These are phyloP conservation scores for Canavalia ensiformis DNA, from an alignment of 306 rosid species.

Conservation along the genomic window DNA sequence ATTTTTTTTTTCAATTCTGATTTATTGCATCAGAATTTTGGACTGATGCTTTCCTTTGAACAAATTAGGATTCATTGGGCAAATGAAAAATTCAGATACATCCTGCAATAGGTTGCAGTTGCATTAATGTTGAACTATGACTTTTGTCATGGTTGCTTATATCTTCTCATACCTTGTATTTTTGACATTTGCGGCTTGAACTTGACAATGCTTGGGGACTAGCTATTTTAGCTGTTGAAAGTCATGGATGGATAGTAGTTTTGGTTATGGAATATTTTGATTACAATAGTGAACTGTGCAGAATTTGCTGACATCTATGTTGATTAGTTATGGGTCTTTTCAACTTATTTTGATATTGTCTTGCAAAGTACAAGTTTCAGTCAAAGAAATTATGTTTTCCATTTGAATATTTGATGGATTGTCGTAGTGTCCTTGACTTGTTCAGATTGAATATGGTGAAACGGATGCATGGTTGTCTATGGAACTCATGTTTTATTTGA, in stretches of 20 bases:
- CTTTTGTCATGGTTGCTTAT: constrained; percentile 1
- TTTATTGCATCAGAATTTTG: constrained; percentile 17
- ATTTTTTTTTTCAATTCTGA: constrained; percentile 5
- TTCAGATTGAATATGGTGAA: constrained; percentile 94
- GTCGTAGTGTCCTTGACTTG: constrained; percentile 45
- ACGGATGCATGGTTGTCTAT: constrained; percentile 98
- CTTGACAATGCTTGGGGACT: constrained; percentile 23
- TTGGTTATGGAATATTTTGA: background rate
- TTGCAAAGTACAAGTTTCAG: constrained; percentile 30
- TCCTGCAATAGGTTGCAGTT: constrained; percentile 22
- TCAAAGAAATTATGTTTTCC: constrained; percentile 12
- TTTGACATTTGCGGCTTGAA: constrained; percentile 10
- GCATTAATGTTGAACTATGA: background rate
- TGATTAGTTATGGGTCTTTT: background rate
- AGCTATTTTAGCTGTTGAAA: constrained; percentile 3
- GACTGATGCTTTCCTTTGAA: background rate
- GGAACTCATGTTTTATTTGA: constrained; percentile 99
- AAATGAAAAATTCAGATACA: constrained; percentile 29
- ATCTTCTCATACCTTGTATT: background rate
- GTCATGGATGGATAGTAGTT: constrained; percentile 2
- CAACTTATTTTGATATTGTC: constrained; percentile 6
- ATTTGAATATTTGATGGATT: constrained; percentile 33
- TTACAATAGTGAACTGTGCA: constrained; percentile 12
- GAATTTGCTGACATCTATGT: background rate
- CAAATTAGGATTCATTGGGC: background rate